Conservation (phyloP, 148 eudicot genomes). For the Fagopyrum tataricum region DNA sequence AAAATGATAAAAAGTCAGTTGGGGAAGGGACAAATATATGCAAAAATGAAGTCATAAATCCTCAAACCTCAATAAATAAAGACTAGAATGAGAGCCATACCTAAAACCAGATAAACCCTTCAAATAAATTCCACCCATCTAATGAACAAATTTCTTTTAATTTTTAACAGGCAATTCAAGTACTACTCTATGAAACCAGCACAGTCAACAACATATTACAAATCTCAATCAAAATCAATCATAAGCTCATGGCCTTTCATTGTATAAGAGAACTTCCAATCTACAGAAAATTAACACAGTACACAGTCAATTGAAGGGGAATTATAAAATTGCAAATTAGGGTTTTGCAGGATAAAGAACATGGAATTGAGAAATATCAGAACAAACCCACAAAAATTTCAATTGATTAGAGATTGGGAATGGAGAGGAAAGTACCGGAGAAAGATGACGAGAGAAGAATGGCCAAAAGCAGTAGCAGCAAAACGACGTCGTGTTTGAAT, state of each 20-base stretch:
- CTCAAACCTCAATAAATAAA: constrained; percentile 1
- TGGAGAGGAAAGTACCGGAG: constrained; percentile 4
- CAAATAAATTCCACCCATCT: not conserved
- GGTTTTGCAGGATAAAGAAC: not conserved
- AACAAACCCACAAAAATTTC: not conserved
- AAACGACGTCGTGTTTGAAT: constrained; percentile 11
- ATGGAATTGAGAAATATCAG: not conserved
- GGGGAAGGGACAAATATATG: not conserved
- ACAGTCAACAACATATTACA: not conserved
- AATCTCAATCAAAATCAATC: not conserved
- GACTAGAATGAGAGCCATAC: not conserved
- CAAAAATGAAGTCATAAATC: not conserved
- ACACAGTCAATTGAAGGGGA: not conserved
- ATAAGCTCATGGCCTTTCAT: not conserved
- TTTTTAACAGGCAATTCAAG: not conserved
- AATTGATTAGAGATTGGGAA: not conserved
- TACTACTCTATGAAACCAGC: not conserved
- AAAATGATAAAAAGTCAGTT: not conserved
- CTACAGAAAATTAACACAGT: not conserved
- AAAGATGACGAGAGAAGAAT: not conserved
- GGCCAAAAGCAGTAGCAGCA: constrained; percentile 9
- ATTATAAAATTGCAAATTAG: not conserved
- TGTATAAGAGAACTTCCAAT: not conserved
- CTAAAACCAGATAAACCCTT: not conserved
- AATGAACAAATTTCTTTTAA: not conserved